These are phyloP conservation scores for Scheffersomyces parashehatae DNA, from an alignment of 1,139 yeast species.

Conservation along the genomic window DNA sequence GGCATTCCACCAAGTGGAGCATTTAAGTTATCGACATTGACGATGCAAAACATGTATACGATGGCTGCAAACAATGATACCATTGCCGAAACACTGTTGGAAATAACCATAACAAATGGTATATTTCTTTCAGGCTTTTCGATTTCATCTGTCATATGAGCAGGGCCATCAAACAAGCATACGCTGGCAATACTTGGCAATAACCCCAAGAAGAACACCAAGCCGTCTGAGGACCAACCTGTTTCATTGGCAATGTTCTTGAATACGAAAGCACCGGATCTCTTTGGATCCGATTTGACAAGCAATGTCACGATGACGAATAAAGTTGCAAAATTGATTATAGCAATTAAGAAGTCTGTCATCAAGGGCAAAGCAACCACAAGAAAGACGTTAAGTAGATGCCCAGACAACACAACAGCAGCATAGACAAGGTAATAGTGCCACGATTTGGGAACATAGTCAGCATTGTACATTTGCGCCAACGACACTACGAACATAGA, in stretches of 20 bases:
- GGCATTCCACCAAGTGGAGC: constrained; percentile 31
- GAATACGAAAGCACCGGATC: constrained; percentile 24
- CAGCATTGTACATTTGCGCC: constrained; percentile 19
- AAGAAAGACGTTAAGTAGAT: constrained; percentile 20
- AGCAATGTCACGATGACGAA: constrained; percentile 26
- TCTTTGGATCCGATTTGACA: constrained; percentile 23
- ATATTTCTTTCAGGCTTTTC: constrained; percentile 26
- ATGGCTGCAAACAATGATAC: constrained; percentile 22
- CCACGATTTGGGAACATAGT: constrained; percentile 22
- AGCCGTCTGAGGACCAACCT: constrained; percentile 29
- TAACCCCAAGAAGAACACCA: constrained; percentile 29
- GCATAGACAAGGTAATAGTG: constrained; percentile 23
- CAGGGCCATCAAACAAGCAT: constrained; percentile 28
- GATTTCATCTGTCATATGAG: constrained; percentile 33
- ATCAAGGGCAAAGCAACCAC: constrained; percentile 19
- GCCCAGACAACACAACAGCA: constrained; percentile 17
- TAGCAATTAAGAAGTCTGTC: constrained; percentile 18
- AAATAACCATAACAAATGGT: constrained; percentile 27
- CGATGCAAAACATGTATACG: constrained; percentile 28
- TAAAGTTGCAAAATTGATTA: constrained; percentile 26
- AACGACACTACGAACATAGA: constrained; percentile 8
- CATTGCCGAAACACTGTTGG: constrained; percentile 22
- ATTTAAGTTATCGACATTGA: constrained; percentile 13
- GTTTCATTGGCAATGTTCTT: constrained; percentile 24
- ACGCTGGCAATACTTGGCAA: constrained; percentile 29